phyloP scores from a whole-genome alignment of 2,329 filamentous ascomycete genomes.

The Xylariaceae sp. region DNA sequence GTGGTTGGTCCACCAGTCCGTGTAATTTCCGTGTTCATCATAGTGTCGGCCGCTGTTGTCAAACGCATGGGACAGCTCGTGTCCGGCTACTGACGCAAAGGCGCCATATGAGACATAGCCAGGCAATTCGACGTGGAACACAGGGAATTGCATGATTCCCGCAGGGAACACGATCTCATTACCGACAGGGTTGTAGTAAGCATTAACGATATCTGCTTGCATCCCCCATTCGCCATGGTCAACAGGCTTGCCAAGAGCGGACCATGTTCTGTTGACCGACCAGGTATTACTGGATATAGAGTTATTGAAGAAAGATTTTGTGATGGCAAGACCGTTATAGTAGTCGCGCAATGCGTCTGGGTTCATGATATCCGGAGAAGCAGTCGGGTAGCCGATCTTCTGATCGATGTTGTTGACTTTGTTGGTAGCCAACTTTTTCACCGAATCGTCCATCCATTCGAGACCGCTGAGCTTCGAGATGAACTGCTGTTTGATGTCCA shows the following conservation, averaged over 20 bases:
- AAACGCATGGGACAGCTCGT: constrained; percentile 64
- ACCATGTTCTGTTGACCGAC: constrained; percentile 45
- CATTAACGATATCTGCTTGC: constrained; percentile 57
- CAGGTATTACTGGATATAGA: constrained; percentile 43
- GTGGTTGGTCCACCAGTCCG: constrained; percentile 59
- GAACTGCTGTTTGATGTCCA: constrained; percentile 65
- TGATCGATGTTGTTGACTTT: constrained; percentile 62
- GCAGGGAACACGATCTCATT: constrained; percentile 65
- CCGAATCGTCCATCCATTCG: constrained; percentile 58
- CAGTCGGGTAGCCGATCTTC: constrained; percentile 61
- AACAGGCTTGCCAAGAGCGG: constrained; percentile 53
- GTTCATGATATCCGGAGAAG: constrained; percentile 56
- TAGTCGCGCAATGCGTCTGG: constrained; percentile 48
- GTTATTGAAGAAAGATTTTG: constrained; percentile 53
- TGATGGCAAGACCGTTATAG: constrained; percentile 48
- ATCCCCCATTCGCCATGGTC: constrained; percentile 57
- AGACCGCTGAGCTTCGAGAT: constrained; percentile 38
- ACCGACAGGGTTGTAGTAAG: constrained; percentile 58
- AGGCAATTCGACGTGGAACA: constrained; percentile 51
- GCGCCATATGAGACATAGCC: constrained; percentile 56
- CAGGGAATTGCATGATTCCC: constrained; percentile 61
- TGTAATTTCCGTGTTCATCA: constrained; percentile 58
- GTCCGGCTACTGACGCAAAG: constrained; percentile 59
- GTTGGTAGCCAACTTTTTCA: constrained; percentile 52
- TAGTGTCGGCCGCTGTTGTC: constrained; percentile 61